These are phyloP conservation scores for Aegilops bicornis DNA, from an alignment of 176 grass and related monocot species.

Conservation along the genomic window DNA sequence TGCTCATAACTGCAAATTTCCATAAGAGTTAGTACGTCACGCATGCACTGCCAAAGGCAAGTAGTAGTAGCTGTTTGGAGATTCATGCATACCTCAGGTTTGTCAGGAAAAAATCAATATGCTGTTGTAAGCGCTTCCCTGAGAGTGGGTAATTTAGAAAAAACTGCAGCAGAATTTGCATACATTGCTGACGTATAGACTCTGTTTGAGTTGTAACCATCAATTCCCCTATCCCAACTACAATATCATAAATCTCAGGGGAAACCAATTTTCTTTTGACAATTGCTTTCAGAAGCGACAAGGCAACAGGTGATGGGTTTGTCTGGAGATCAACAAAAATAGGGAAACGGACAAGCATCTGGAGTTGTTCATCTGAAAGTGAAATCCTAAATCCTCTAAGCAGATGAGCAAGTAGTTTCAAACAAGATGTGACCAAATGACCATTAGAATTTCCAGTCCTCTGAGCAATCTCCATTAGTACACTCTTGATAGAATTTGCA, in stretches of 20 bases:
- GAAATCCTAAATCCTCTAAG: conserved; percentile 73
- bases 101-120: conserved; percentile 89
- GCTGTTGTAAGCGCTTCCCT: conserved; percentile 83
- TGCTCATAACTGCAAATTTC: conserved; percentile 78
- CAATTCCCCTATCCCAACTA: conserved; percentile 74
- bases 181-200: conserved; percentile 73
- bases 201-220: conserved; percentile 87
- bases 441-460: conserved; percentile 72
- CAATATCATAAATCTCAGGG: conserved; percentile 94
- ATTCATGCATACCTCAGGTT: conserved; percentile 75
- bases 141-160: conserved; percentile 84
- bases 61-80: background rate
- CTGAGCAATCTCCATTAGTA: conserved; percentile 82
- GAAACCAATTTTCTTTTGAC: conserved; percentile 74
- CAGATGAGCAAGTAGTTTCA: conserved; percentile 76
- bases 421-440: conserved; percentile 75
- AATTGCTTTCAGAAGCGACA: conserved; percentile 90
- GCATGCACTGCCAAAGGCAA: conserved; percentile 1
- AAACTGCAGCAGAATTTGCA: conserved; percentile 86
- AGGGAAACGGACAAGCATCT: conserved; percentile 70
- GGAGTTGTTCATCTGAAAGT: conserved; percentile 76
- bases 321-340: conserved; percentile 92
- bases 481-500: conserved; percentile 68
- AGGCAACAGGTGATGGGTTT: conserved; percentile 79
- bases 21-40: background rate